Evolutionary conservation across 169 alveolate species (phyloP), one percentile per base, ranked within the genome.

Genomic region (Eimeria sp.): DNA sequence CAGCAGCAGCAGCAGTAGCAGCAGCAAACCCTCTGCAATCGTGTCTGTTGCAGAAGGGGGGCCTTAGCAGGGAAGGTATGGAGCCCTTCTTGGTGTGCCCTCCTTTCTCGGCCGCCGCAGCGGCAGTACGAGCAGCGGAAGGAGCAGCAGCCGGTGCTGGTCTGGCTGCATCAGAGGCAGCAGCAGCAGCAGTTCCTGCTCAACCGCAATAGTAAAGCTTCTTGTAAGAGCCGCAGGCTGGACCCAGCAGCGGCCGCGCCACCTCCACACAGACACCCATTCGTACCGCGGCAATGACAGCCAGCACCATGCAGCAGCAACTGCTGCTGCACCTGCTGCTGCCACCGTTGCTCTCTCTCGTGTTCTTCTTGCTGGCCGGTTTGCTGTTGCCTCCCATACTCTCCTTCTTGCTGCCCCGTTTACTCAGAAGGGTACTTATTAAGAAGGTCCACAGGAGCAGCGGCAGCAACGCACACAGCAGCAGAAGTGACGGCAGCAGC

Each of bases 271-370:
- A 63, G 83, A 40, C 45, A 51, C 61, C 22, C 61, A 40, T 14
- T n/a, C 93, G 45, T 87, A 82, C 83, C 25, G 78, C 93, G 61
- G 82, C 67, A 72, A 87, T 87, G 93, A 63, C 82, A 25, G 49
- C n/a, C n/a, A 61, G 76, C 78, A 73, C 82, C 78, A 61, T 87
- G 93, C 78, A 51, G 83, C 93, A 87, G 93, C 93, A 87, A 76
- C 47, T 87, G 93, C 93, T 87, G 93, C 82, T 87, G 93, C 93
- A 87, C 45, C 80, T 87, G 65, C 72, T 87, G 83, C 83, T 87
- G 63, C 93, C 93, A 34, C 93, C 93, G 82, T 30, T 87, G 93
- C 82, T 87, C 47, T 87, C 82, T 18, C 34, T 65, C 34, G 63
- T 43, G 6, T 47, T 61, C 51, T 45, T 87, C 76, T 30, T 87